Evolutionary conservation across 1,139 yeast species (phyloP).

Genomic region (Diutina mesorugosa): DNA sequence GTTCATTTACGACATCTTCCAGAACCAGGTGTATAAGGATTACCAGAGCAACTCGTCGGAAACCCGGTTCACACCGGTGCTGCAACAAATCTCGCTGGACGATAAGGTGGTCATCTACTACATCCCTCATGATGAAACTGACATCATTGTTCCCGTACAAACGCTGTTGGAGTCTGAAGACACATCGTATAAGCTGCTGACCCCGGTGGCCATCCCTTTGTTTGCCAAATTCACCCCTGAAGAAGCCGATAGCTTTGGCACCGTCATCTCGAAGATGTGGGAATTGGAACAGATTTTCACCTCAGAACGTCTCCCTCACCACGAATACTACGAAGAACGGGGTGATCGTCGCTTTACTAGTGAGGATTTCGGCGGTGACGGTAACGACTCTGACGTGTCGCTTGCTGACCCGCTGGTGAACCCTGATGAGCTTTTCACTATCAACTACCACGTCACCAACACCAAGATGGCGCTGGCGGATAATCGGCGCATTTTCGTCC

Average conservation of each 20-base stretch:
- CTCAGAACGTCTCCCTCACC: slow-evolving; percentile 4
- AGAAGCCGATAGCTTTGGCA: slow-evolving; percentile 38
- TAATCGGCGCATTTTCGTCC: neutral
- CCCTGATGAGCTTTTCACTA: slow-evolving; percentile 37
- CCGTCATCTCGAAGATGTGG: slow-evolving; percentile 44
- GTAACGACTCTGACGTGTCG: slow-evolving; percentile 35
- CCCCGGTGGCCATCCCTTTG: slow-evolving; percentile 61
- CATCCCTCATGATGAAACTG: slow-evolving; percentile 33
- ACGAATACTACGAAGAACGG: slow-evolving; percentile 9
- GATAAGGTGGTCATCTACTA: slow-evolving; percentile 68
- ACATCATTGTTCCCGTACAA: slow-evolving; percentile 57
- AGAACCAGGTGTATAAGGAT: slow-evolving; percentile 54
- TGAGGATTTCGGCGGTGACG: slow-evolving; percentile 10
- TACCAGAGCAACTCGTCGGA: slow-evolving; percentile 52
- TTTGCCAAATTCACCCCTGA: slow-evolving; percentile 41
- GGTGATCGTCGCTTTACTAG: slow-evolving; percentile 12
- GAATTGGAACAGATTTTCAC: slow-evolving; percentile 6
- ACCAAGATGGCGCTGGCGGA: neutral
- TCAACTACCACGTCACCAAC: slow-evolving; percentile 18
- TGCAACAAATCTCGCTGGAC: slow-evolving; percentile 49
- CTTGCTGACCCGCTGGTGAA: slow-evolving; percentile 39
- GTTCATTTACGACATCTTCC: slow-evolving; percentile 61
- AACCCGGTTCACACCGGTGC: slow-evolving; percentile 49
- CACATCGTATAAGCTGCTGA: slow-evolving; percentile 21
- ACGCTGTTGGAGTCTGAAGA: slow-evolving; percentile 36